Evolutionary conservation across 495 filamentous ascomycete genomes (phyloP), one percentile per base, ranked within the genome.

Genomic region (Annulohypoxylon nitens): DNA sequence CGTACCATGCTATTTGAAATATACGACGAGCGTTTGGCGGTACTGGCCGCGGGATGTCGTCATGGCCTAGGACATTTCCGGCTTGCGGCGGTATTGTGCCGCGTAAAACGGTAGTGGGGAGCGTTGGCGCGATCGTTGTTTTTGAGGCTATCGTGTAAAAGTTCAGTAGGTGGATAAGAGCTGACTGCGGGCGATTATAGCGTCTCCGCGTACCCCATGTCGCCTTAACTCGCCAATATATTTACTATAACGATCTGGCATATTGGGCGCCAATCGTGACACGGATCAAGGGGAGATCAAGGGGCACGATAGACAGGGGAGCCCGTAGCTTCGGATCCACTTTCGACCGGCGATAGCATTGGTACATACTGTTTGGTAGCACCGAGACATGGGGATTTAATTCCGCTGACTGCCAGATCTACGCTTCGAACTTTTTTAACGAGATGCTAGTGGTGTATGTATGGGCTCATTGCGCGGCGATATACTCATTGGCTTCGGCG

Each of bases 21-120:
- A 53, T 47, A 66, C 41, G 37, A 67, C n/a, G 47, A 55, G 63
- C 39, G 39, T 33, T 57, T 58, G 37, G 51, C 60, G 6, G 9
- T 59, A 47, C 14, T 67, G 58, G 30, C 34, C 4, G 63, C 51
- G 23, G 51, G 26, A 59, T 67, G 59, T 60, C 70, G 70, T 67
- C 58, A 72, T 67, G 6, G 37, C 37, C 30, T 30, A 50, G 41
- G 50, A 26, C 47, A 9, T 51, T 36, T 26, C 16, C 18, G 61
- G 57, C 20, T 55, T 55, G 50, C 58, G 58, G 5, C 41, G 48
- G 30, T 54, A 57, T 57, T 57, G 36, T 25, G 47, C 20, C 53
- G 18, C 33, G 57, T 34, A 43, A n/a, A n/a, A n/a, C 25, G 9
- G 48, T 9, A 30, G 41, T 67, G 18, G 41, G 5, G 10, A 55